These are phyloP conservation scores for Areca catechu DNA, from an alignment of 176 grass and related monocot species.

Conservation along the genomic window DNA sequence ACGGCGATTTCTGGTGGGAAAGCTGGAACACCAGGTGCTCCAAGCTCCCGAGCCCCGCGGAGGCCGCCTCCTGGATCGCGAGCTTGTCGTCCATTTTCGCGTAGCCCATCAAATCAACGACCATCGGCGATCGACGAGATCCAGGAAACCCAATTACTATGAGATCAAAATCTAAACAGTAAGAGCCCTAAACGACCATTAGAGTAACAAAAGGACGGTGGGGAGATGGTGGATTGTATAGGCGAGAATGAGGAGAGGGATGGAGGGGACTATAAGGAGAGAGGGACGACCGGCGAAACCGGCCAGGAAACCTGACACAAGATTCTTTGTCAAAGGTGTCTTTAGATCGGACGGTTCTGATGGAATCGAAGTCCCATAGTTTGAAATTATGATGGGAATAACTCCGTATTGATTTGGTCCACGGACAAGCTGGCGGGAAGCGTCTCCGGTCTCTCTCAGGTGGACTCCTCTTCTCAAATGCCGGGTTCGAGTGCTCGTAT, in stretches of 20 bases:
- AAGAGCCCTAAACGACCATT: background rate
- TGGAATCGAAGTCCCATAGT: background rate
- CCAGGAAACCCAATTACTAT: background rate
- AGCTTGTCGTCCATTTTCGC: slow-evolving; percentile 12
- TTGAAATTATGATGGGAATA: background rate
- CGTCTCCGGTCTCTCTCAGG: background rate
- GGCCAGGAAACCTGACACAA: background rate
- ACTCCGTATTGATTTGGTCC: background rate
- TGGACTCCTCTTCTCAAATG: background rate
- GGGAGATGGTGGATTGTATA: background rate
- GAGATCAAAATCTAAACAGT: background rate
- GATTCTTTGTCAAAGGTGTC: background rate
- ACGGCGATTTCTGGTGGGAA: background rate
- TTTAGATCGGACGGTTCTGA: background rate
- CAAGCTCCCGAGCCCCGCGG: slow-evolving; percentile 4
- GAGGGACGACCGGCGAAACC: background rate
- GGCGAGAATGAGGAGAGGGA: background rate
- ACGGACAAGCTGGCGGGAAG: background rate
- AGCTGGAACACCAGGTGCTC: slow-evolving; percentile 8
- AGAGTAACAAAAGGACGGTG: background rate
- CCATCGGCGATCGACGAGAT: background rate
- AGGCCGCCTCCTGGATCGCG: slow-evolving; percentile 15
- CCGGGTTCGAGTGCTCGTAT: too few relatives aligned
- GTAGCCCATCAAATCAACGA: slow-evolving; percentile 6
- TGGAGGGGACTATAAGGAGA: background rate